Percentiles rank a stretch among this genome's conserved stretches.
These are phyloP conservation scores for Cladosporium cucumerinum DNA, from an alignment of 2,329 filamentous ascomycete species.

Conservation along the genomic window DNA sequence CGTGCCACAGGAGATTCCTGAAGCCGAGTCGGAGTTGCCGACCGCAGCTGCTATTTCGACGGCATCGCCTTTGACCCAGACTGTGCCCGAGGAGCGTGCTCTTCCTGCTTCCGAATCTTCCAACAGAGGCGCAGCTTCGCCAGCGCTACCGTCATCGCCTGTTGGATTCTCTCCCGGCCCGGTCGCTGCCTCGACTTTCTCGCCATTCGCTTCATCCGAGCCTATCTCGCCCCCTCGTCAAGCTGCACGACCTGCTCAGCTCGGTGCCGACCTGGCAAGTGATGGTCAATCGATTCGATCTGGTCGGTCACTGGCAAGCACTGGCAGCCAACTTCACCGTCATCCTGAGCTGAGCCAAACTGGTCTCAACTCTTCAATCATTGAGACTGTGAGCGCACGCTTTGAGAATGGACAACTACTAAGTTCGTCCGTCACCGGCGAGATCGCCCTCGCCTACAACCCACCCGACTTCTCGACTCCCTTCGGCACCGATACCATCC, in stretches of 20 bases:
- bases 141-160: slow-evolving; percentile 20
- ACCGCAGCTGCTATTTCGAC: slow-evolving; percentile 16
- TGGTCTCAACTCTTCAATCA: slow-evolving; percentile 81
- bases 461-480: slow-evolving; percentile 45
- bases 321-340: slow-evolving; percentile 59
- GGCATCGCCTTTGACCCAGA: background rate
- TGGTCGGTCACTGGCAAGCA: slow-evolving; percentile 70
- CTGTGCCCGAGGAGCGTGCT: background rate
- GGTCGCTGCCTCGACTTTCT: slow-evolving; percentile 27
- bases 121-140: background rate
- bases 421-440: slow-evolving; percentile 73
- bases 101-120: background rate
- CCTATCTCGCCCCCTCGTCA: slow-evolving; percentile 33
- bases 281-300: slow-evolving; percentile 92
- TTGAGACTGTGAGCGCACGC: slow-evolving; percentile 84
- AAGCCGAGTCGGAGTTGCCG: slow-evolving; percentile 8
- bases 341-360: slow-evolving; percentile 78
- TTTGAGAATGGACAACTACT: slow-evolving; percentile 73
- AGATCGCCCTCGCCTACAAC: slow-evolving; percentile 85
- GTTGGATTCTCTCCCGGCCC: slow-evolving; percentile 22
- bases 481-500: slow-evolving; percentile 60
- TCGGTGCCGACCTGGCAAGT: slow-evolving; percentile 56
- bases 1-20: slow-evolving; percentile 1
- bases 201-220: slow-evolving; percentile 28
- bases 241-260: slow-evolving; percentile 24